phyloP scores from a whole-genome alignment of 2,329 filamentous ascomycete genomes.

The Herpotrichia juniperi region DNA sequence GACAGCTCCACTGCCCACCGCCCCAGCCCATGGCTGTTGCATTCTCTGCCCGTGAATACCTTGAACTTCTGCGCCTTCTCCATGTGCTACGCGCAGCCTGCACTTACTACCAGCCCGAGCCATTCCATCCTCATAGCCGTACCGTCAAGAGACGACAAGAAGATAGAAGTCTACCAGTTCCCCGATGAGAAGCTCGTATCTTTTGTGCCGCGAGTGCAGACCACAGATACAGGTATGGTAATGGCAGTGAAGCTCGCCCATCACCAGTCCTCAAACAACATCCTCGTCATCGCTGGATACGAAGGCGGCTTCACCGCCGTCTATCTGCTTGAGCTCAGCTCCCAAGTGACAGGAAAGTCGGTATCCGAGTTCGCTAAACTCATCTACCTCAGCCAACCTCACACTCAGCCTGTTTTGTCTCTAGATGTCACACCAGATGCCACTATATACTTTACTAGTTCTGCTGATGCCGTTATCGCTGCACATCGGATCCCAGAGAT shows the following conservation, averaged over 20 bases:
- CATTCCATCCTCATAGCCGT: conserved; percentile 72
- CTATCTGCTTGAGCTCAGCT: conserved; percentile 57
- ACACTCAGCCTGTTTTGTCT: conserved; percentile 83
- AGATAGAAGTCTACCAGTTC: conserved; percentile 82
- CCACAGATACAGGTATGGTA: conserved; percentile 72
- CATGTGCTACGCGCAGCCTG: conserved; percentile 52
- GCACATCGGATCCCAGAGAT: conserved; percentile 70
- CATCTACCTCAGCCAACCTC: conserved; percentile 70
- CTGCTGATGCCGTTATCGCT: conserved; percentile 79
- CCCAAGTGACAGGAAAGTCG: conserved; percentile 49
- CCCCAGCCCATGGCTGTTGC: conserved; percentile 81
- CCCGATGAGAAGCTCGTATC: conserved; percentile 75
- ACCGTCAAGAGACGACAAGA: conserved; percentile 60
- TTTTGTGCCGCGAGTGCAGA: conserved; percentile 54
- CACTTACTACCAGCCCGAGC: conserved; percentile 11
- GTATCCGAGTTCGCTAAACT: conserved; percentile 50
- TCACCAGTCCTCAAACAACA: conserved; percentile 30
- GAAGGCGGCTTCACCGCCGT: conserved; percentile 81
- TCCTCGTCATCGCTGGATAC: conserved; percentile 77
- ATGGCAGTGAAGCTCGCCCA: conserved; percentile 71
- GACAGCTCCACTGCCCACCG: conserved; percentile 59
- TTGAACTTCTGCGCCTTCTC: conserved; percentile 94
- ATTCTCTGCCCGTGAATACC: conserved; percentile 85
- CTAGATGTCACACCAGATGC: conserved; percentile 43
- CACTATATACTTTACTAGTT: conserved; percentile 76